These are phyloP conservation scores for Trichoderma pleuroti DNA, from an alignment of 2,329 filamentous ascomycete species.

Conservation along the genomic window DNA sequence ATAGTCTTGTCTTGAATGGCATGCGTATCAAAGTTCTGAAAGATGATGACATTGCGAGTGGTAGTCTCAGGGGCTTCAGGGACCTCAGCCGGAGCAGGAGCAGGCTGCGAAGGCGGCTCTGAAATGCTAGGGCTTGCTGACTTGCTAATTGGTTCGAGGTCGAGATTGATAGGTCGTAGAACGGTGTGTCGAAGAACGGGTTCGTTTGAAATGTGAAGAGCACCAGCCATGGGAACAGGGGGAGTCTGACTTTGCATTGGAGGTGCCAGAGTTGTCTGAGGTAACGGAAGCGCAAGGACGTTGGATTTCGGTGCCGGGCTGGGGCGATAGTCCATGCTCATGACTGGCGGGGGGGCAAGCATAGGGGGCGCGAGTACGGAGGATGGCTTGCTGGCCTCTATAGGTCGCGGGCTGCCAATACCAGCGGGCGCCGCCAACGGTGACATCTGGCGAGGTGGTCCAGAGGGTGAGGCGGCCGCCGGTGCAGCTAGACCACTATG, in stretches of 20 bases:
- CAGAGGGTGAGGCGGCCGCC: slow-evolving; percentile 20
- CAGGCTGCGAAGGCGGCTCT: slow-evolving; percentile 13
- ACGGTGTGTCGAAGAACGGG: slow-evolving; percentile 3
- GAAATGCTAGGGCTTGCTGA: slow-evolving; percentile 13
- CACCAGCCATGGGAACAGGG: not conserved
- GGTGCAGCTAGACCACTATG: slow-evolving; percentile 22
- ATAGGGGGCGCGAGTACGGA: slow-evolving; percentile 38
- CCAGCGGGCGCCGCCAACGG: slow-evolving; percentile 23
- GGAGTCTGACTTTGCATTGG: slow-evolving; percentile 1
- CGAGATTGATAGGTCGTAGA: not conserved
- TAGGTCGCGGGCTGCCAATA: slow-evolving; percentile 24
- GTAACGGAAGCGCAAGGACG: slow-evolving; percentile 44
- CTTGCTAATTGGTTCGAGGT: not conserved
- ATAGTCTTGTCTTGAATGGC: slow-evolving; percentile 54
- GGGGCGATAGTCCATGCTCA: slow-evolving; percentile 26
- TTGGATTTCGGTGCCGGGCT: slow-evolving; percentile 36
- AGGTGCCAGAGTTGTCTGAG: slow-evolving; percentile 24
- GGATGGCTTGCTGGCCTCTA: slow-evolving; percentile 28
- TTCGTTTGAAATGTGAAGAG: not conserved
- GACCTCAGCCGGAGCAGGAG: not conserved
- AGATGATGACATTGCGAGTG: slow-evolving; percentile 55
- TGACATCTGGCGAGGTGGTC: slow-evolving; percentile 10
- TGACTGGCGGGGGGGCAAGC: slow-evolving; percentile 36
- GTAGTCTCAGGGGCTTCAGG: slow-evolving; percentile 10
- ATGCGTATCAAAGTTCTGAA: slow-evolving; percentile 57